These are phyloP conservation scores for Wallacemonas rigidus DNA, from an alignment of 208 protist genomes.

Conservation along the genomic window DNA sequence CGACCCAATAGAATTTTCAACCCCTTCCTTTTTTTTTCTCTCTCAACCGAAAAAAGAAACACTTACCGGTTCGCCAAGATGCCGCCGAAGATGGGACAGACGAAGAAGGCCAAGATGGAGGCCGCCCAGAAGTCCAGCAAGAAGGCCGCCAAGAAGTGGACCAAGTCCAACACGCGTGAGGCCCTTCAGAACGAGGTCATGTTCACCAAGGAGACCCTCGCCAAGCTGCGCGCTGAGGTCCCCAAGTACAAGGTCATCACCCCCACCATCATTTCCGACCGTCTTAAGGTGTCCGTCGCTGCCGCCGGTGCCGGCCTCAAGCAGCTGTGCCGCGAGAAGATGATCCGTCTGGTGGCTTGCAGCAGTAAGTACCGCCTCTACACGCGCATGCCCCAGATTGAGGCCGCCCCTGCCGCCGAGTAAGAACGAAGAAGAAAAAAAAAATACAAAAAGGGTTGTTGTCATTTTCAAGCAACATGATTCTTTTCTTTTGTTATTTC, in stretches of 20 bases:
- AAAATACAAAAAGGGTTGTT: conserved; percentile 14
- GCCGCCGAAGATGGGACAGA: conserved; percentile 62
- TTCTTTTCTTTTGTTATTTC: neutral
- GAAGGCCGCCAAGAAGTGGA: conserved; percentile 94
- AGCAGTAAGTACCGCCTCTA: conserved; percentile 84
- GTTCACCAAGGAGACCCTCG: conserved; percentile 88
- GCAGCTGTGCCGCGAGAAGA: conserved; percentile 83
- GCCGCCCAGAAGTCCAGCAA: conserved; percentile 69
- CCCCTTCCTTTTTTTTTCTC: conserved; percentile 22
- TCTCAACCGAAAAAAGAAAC: neutral
- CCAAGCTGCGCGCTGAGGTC: conserved; percentile 86
- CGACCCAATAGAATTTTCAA: neutral
- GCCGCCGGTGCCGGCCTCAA: conserved; percentile 85
- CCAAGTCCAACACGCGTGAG: conserved; percentile 89
- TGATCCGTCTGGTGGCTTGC: conserved; percentile 79
- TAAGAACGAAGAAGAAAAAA: conserved; percentile 4
- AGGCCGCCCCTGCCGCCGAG: conserved; percentile 28
- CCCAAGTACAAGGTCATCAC: conserved; percentile 94
- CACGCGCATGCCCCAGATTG: conserved; percentile 61
- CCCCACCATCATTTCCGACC: conserved; percentile 86
- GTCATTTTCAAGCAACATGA: neutral
- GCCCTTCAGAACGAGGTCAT: conserved; percentile 91
- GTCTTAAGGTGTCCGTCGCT: conserved; percentile 87
- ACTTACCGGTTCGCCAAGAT: conserved; percentile 31
- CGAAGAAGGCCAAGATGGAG: conserved; percentile 69